Evolutionary conservation across 1,284 basidiomycete genomes (phyloP).

Genomic region (Thecaphora frezii): DNA sequence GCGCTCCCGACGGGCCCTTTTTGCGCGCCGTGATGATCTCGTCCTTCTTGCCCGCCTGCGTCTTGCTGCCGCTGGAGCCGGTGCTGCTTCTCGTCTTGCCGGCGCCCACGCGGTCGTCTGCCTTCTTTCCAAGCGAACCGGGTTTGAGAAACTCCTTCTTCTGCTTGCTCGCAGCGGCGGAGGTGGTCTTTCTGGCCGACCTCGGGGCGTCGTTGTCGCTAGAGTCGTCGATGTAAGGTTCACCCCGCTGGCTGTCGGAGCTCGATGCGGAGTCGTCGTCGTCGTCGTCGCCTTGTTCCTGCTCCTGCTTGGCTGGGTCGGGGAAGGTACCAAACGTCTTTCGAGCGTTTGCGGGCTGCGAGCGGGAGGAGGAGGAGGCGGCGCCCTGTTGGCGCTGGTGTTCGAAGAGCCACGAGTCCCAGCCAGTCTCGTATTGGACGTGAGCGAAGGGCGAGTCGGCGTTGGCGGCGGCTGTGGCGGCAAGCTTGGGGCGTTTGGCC

Average conservation of each 20-base stretch:
- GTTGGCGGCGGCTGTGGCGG: slow-evolving; percentile 11
- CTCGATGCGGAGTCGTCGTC: slow-evolving; percentile 1
- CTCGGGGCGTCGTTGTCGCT: background rate
- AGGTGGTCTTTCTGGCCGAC: too few species aligned
- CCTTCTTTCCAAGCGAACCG: background rate
- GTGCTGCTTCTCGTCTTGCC: background rate
- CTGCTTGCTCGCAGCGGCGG: background rate
- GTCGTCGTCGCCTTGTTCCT: slow-evolving; percentile 5
- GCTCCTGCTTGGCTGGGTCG: slow-evolving; percentile 4
- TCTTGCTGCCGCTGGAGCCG: background rate
- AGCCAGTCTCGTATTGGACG: slow-evolving; percentile 23
- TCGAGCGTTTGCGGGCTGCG: background rate
- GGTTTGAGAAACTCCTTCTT: slow-evolving; percentile 1
- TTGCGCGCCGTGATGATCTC: slow-evolving; percentile 30
- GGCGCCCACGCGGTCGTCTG: background rate
- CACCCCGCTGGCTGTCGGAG: background rate
- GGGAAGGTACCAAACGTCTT: slow-evolving; percentile 17
- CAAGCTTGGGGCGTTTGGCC: slow-evolving; percentile 17
- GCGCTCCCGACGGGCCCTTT: slow-evolving; percentile 10
- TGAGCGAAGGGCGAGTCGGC: slow-evolving; percentile 2
- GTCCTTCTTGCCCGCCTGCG: slow-evolving; percentile 12
- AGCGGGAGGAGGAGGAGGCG: background rate
- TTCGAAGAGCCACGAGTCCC: slow-evolving; percentile 30
- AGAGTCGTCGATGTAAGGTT: background rate
- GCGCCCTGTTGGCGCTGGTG: slow-evolving; percentile 2